These are phyloP conservation scores for Silene vulgaris DNA, from an alignment of 179 eudicot genomes.

Conservation along the genomic window DNA sequence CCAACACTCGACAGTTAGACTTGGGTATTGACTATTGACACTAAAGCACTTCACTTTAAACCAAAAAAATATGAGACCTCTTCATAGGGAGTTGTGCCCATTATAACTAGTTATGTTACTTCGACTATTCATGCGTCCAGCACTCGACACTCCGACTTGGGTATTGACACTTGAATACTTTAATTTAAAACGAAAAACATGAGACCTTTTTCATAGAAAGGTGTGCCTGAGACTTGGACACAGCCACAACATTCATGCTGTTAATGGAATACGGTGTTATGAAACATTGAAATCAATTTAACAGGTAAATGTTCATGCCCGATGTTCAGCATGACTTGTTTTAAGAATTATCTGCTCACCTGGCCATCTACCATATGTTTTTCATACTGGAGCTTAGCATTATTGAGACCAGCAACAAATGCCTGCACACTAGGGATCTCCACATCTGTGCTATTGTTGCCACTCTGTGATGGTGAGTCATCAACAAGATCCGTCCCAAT, in stretches of 20 bases:
- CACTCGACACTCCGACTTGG: no score
- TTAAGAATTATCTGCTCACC: constrained; percentile 33
- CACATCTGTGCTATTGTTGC: constrained; percentile 32
- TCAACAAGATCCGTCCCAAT: constrained; percentile 40
- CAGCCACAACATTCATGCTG: no score
- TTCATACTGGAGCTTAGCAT: constrained; percentile 51
- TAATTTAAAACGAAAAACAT: no score
- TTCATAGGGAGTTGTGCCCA: neutral
- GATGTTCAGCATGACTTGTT: neutral
- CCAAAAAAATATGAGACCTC: neutral
- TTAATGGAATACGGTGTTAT: no score
- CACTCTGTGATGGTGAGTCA: constrained; percentile 35
- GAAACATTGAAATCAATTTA: neutral
- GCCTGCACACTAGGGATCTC: constrained; percentile 36
- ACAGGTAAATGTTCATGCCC: neutral
- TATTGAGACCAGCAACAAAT: constrained; percentile 44
- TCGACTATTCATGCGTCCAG: no score
- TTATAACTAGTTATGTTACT: no score
- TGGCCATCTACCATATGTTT: constrained; percentile 40
- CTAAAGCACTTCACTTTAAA: no score
- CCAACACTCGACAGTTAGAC: no score
- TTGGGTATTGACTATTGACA: no score
- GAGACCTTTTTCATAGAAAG: neutral
- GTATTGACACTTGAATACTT: no score
- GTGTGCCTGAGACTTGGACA: neutral